Conservation (phyloP, 2,329 filamentous ascomycete species). For the Pezicula neosporulosa region DNA sequence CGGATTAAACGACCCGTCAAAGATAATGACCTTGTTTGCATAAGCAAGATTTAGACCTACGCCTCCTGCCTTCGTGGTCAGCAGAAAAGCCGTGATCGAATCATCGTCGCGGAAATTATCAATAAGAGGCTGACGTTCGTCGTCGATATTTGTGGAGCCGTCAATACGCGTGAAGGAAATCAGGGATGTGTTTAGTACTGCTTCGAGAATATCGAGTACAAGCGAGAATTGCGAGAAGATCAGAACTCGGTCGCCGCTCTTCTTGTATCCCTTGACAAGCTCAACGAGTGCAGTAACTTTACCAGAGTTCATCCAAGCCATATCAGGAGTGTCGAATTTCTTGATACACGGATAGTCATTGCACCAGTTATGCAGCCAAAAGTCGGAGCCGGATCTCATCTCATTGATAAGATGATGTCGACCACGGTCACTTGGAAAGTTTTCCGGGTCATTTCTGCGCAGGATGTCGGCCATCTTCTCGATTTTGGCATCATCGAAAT, state of each 20-base stretch:
- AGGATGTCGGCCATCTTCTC: constrained; percentile 75
- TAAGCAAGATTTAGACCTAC: constrained; percentile 94
- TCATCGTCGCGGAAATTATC: constrained; percentile 78
- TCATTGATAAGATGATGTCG: constrained; percentile 49
- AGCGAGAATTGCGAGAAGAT: constrained; percentile 94
- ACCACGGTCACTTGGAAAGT: constrained; percentile 47
- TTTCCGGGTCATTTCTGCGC: constrained; percentile 61
- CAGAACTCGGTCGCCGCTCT: constrained; percentile 80
- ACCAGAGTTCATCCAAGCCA: constrained; percentile 62
- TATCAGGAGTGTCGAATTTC: constrained; percentile 49
- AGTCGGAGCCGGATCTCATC: constrained; percentile 57
- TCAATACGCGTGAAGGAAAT: constrained; percentile 85
- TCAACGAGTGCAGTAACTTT: constrained; percentile 81
- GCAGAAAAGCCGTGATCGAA: constrained; percentile 82
- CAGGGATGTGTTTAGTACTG: constrained; percentile 69
- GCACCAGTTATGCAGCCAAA: constrained; percentile 64
- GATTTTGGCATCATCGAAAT: constrained; percentile 73
- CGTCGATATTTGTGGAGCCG: constrained; percentile 75
- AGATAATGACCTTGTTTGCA: constrained; percentile 97
- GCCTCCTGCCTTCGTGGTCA: constrained; percentile 92
- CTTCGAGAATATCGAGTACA: constrained; percentile 84
- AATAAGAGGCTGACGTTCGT: constrained; percentile 82
- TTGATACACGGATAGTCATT: constrained; percentile 53
- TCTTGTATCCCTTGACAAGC: constrained; percentile 68
- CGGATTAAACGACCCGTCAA: constrained; percentile 95